Evolutionary conservation across 2,329 filamentous ascomycete species (phyloP), one percentile per base, ranked within the genome.

Genomic region (Xylariaceae sp.): DNA sequence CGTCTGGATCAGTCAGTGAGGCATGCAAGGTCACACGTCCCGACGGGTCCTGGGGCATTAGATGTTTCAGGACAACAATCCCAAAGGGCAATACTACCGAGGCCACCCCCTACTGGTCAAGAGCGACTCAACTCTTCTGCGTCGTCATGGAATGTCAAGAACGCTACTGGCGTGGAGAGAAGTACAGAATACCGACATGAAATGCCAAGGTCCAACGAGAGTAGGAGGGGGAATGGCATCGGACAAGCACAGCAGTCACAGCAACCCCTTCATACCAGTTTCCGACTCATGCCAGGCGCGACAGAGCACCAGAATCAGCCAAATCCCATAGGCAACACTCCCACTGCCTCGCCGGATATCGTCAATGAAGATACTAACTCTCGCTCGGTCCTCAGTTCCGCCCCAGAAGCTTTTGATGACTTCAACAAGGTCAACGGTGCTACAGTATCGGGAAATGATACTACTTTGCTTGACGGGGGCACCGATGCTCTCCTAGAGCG

Each of bases 401-500:
- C 22, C 7, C 22, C 22, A 27, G 22, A 27, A 27, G 22, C 22
- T 7, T 27, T 27, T 7, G 22, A 27, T 27, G 7, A 27, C 22
- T 4, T 27, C 4, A 7, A 27, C 7, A 27, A 27, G 22, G 22
- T 27, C 22, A 27, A 39, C 30, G 7, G 31, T 1, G 19, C 30
- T 18, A 18, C 42, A 6, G 30, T 33, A 11, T 39, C 41, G 9
- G 53, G 48, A 39, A 47, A 44, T 6, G 54, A 53, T n/a, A 27
- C 17, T 42, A 47, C 53, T 14, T 45, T 52, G 5, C 49, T 53
- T 35, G 55, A 56, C 18, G 54, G 49, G 18, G 36, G 49, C 18
- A 61, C 61, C 1, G 62, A 65, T 42, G 52, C 59, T 33, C 61
- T 65, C 36, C 46, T 65, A 27, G 53, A 64, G 48, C 53, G 53